phyloP scores from a whole-genome alignment of 1,139 yeast species.

The Diutina sp. region DNA sequence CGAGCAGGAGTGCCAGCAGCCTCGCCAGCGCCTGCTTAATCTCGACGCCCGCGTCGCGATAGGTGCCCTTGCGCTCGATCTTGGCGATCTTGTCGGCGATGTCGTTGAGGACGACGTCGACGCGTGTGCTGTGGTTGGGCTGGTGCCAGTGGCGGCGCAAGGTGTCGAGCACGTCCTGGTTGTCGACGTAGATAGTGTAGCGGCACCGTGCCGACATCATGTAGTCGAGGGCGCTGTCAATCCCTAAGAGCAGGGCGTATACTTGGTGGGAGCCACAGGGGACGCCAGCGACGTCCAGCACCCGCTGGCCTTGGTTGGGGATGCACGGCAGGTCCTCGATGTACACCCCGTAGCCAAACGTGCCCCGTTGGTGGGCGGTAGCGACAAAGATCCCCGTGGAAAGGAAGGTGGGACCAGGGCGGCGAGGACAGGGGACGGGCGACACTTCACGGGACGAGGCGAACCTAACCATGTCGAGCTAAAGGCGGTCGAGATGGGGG shows the following conservation, averaged over 20 bases:
- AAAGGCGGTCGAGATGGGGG: not conserved
- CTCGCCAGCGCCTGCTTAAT: not conserved
- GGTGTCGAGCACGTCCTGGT: not conserved
- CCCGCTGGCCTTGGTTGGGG: not conserved
- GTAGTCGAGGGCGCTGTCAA: not conserved
- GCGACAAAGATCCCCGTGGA: not conserved
- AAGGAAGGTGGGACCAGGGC: not conserved
- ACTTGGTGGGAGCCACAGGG: not conserved
- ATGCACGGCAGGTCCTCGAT: not conserved
- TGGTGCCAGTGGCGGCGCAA: not conserved
- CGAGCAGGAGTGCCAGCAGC: not conserved
- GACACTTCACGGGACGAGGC: not conserved
- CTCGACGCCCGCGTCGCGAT: not conserved
- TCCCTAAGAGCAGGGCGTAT: not conserved
- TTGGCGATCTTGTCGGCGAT: not conserved
- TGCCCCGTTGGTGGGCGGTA: not conserved
- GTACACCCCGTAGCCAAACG: not conserved
- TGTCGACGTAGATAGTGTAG: not conserved
- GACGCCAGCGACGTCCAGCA: not conserved
- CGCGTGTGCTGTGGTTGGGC: not conserved
- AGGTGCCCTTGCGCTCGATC: not conserved
- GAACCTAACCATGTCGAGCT: not conserved
- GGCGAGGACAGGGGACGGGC: not conserved
- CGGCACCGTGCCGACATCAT: not conserved
- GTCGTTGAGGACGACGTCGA: not conserved